phyloP scores from a whole-genome alignment of 2,329 filamentous ascomycete species.

The Xylaria polymorpha region DNA sequence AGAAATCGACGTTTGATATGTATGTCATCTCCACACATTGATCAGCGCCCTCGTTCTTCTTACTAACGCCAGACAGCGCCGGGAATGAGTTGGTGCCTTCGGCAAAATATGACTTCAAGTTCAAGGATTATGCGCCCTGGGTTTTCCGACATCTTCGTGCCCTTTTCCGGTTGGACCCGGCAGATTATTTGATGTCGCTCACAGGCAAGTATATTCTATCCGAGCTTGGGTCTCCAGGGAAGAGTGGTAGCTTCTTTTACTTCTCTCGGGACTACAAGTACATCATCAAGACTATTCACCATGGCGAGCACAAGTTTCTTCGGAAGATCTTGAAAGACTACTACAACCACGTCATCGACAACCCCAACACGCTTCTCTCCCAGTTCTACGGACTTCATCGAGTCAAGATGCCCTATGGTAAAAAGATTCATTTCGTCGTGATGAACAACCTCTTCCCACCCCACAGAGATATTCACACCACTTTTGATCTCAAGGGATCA shows the following conservation, averaged over 20 bases:
- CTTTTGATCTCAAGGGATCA: constrained; percentile 96
- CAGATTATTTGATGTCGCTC: constrained; percentile 97
- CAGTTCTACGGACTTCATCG: constrained; percentile 98
- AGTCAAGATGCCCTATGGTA: constrained; percentile 97
- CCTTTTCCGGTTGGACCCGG: constrained; percentile 91
- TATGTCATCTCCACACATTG: constrained; percentile 59
- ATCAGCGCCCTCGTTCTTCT: constrained; percentile 6
- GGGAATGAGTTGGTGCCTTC: constrained; percentile 97
- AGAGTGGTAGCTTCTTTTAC: constrained; percentile 99
- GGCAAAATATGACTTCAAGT: constrained; percentile 99
- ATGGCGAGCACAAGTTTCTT: constrained; percentile 89
- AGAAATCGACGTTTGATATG: constrained; percentile 99
- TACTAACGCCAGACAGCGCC: constrained; percentile 68
- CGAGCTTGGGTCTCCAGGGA: constrained; percentile 94
- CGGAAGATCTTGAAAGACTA: constrained; percentile 89
- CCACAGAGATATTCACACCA: constrained; percentile 96
- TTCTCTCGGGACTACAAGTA: constrained; percentile 99
- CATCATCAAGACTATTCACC: constrained; percentile 99
- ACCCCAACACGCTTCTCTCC: constrained; percentile 95
- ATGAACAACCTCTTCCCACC: constrained; percentile 99
- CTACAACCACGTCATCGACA: constrained; percentile 89
- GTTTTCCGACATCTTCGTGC: constrained; percentile 93
- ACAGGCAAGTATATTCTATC: constrained; percentile 99
- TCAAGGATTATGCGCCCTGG: constrained; percentile 99
- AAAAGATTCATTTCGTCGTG: constrained; percentile 99